Evolutionary conservation across 1,284 basidiomycete genomes (phyloP).

Genomic region (Neolentinus lepideus): DNA sequence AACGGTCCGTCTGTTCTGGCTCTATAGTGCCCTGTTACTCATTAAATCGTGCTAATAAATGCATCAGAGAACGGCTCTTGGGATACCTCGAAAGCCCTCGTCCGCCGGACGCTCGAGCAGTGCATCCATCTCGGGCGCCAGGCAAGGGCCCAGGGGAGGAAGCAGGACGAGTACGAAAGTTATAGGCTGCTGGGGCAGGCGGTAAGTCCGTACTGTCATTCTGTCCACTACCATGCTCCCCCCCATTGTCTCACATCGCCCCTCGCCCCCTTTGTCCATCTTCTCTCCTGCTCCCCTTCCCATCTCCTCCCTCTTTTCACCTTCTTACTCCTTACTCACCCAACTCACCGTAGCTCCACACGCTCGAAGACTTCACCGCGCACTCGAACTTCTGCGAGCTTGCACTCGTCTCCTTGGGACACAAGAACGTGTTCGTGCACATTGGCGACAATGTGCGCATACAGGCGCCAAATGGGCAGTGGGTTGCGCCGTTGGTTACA

Average conservation of each 20-base stretch:
- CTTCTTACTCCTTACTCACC: slow-evolving; percentile 1
- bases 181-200: slow-evolving; percentile 72
- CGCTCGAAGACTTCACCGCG: slow-evolving; percentile 82
- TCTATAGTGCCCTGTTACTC: slow-evolving; percentile 1
- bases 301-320: background rate
- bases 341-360: slow-evolving; percentile 53
- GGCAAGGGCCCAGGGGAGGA: slow-evolving; percentile 48
- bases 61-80: slow-evolving; percentile 70
- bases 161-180: slow-evolving; percentile 79
- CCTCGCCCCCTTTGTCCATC: too few relatives aligned
- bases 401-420: slow-evolving; percentile 67
- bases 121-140: slow-evolving; percentile 63
- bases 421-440: slow-evolving; percentile 80
- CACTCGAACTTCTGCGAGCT: slow-evolving; percentile 90
- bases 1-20: slow-evolving; percentile 47
- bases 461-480: slow-evolving; percentile 69
- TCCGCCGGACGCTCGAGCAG: slow-evolving; percentile 69
- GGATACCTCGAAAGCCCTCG: slow-evolving; percentile 85
- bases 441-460: slow-evolving; percentile 80
- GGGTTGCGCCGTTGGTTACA: slow-evolving; percentile 81
- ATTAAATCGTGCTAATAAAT: background rate
- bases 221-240: too few relatives aligned
- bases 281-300: background rate
- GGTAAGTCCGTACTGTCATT: too few relatives aligned
- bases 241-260: too few relatives aligned